Evolutionary conservation across 495 filamentous ascomycete genomes (phyloP).

Genomic region (Echria macrotheca): DNA sequence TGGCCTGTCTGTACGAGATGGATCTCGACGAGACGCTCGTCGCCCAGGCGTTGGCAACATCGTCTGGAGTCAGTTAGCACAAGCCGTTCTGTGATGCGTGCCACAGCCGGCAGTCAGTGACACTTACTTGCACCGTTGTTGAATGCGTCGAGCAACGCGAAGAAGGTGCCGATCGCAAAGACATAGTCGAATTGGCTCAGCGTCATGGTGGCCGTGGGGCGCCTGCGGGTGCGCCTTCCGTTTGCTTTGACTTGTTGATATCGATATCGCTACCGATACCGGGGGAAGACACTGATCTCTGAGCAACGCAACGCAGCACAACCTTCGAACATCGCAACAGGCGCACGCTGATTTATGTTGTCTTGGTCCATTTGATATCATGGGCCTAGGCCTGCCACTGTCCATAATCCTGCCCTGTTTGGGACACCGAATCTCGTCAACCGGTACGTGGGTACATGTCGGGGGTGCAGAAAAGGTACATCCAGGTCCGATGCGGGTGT

Average conservation of each 20-base stretch:
- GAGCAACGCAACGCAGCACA: not conserved
- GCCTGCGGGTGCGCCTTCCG: too few relatives aligned
- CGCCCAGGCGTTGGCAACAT: conserved; percentile 75
- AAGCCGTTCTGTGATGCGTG: not conserved
- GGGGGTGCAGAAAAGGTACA: not conserved
- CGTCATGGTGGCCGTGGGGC: conserved; percentile 23
- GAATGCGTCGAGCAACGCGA: conserved; percentile 68
- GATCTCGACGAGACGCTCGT: conserved; percentile 66
- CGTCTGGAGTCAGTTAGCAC: conserved; percentile 35
- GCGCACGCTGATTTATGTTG: not conserved
- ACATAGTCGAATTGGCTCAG: conserved; percentile 60
- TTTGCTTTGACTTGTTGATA: too few relatives aligned
- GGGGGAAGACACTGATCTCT: not conserved
- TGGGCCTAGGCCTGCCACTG: not conserved
- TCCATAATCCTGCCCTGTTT: not conserved
- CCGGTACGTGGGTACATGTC: not conserved
- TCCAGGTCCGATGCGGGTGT: not conserved
- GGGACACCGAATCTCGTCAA: not conserved
- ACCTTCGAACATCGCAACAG: not conserved
- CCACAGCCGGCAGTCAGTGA: not conserved
- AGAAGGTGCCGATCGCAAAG: conserved; percentile 68
- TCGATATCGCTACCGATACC: too few relatives aligned
- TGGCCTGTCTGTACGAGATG: conserved; percentile 59
- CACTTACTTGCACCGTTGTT: conserved; percentile 49
- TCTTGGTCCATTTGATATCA: not conserved